Evolutionary conservation across 1,284 basidiomycete genomes (phyloP).

Genomic region (Pseudozyma thailandica): DNA sequence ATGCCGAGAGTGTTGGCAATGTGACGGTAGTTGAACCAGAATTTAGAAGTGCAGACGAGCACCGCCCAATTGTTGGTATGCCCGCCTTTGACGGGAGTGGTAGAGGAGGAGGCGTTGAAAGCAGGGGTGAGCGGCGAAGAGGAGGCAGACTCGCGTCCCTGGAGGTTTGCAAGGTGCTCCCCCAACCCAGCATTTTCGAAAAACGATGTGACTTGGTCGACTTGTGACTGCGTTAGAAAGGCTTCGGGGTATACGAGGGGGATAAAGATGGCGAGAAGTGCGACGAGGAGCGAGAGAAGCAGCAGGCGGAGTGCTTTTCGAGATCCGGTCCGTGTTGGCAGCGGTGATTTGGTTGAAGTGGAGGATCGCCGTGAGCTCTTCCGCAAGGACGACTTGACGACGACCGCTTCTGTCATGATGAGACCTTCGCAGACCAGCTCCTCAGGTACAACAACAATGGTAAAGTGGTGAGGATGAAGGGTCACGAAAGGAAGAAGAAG

Average conservation of each 20-base stretch:
- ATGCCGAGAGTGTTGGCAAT: conserved; percentile 98
- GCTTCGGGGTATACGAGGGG: conserved; percentile 32
- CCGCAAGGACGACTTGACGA: background rate
- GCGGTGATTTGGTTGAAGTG: background rate
- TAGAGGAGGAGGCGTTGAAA: background rate
- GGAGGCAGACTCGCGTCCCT: conserved; percentile 1
- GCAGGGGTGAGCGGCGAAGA: background rate
- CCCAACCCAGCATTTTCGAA: conserved; percentile 24
- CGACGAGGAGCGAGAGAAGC: conserved; percentile 8
- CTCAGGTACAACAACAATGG: too few species aligned
- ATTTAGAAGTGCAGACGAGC: conserved; percentile 89
- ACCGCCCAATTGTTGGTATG: conserved; percentile 96
- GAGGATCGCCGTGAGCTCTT: background rate
- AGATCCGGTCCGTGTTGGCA: background rate
- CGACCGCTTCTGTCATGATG: too few species aligned
- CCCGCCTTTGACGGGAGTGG: conserved; percentile 14
- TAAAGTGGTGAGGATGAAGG: too few species aligned
- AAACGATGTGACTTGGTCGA: conserved; percentile 41
- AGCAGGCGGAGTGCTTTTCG: conserved; percentile 5
- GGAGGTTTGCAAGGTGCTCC: conserved; percentile 1
- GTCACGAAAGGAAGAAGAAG: too few species aligned
- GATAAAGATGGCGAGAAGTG: background rate
- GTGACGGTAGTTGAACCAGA: conserved; percentile 99
- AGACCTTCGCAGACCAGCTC: too few species aligned
- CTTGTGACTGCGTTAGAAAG: conserved; percentile 26